These are phyloP conservation scores for Leccinum disarticulatum DNA, from an alignment of 768 basidiomycete genomes.

Conservation along the genomic window DNA sequence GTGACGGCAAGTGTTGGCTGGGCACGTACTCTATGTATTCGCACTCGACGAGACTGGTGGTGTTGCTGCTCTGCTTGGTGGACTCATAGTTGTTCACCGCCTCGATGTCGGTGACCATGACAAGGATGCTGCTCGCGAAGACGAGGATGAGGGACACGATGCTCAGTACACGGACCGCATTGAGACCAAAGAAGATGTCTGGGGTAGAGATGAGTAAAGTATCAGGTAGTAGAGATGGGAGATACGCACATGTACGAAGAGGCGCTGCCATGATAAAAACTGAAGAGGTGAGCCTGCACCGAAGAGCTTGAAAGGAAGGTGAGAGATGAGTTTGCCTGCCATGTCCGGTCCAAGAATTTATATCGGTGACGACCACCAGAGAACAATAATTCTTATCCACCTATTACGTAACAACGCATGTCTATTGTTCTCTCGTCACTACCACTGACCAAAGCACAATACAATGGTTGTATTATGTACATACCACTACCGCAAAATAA, in stretches of 20 bases:
- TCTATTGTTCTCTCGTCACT: slow-evolving; percentile 27
- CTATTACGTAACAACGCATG: slow-evolving; percentile 19
- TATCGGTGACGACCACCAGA: slow-evolving; percentile 30
- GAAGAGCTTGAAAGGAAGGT: slow-evolving; percentile 12
- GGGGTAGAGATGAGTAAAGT: slow-evolving; percentile 4
- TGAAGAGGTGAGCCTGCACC: slow-evolving; percentile 35
- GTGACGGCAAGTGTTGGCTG: background rate
- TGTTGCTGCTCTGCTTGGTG: slow-evolving; percentile 34
- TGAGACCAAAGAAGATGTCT: slow-evolving; percentile 76
- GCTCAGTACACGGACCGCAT: slow-evolving; percentile 73
- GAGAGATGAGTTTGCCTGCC: slow-evolving; percentile 4
- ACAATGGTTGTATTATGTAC: slow-evolving; percentile 3
- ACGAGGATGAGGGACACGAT: slow-evolving; percentile 78
- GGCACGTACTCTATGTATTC: slow-evolving; percentile 74
- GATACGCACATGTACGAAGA: slow-evolving; percentile 45
- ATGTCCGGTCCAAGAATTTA: slow-evolving; percentile 12
- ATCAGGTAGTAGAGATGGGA: background rate
- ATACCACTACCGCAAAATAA: background rate
- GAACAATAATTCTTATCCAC: background rate
- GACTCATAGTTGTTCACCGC: slow-evolving; percentile 69
- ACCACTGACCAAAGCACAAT: background rate
- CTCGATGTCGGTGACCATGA: slow-evolving; percentile 68
- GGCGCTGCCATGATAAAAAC: slow-evolving; percentile 24
- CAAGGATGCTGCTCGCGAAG: slow-evolving; percentile 75
- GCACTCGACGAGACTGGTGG: slow-evolving; percentile 46